Evolutionary conservation across 768 basidiomycete species (phyloP).

Genomic region (Chalciporus pseudorubinellus): DNA sequence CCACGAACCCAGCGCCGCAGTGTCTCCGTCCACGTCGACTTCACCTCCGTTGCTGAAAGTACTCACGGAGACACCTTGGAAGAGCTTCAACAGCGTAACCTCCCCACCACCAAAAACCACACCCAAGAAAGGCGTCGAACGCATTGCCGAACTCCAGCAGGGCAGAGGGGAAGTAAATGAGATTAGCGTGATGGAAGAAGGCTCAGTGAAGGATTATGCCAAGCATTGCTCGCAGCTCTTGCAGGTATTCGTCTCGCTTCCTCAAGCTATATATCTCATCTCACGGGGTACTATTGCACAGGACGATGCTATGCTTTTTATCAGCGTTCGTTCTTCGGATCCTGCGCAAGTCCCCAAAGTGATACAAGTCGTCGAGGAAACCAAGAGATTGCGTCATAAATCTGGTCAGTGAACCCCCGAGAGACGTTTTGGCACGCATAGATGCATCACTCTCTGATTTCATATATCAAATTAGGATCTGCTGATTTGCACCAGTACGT

Average conservation of each 20-base stretch:
- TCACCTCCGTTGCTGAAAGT: neutral
- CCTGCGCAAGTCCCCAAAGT: constrained; percentile 72
- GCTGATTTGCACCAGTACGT: constrained; percentile 76
- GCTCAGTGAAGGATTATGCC: constrained; percentile 62
- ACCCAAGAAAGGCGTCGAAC: constrained; percentile 63
- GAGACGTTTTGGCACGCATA: neutral
- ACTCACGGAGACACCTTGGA: constrained; percentile 12
- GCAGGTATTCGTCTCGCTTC: constrained; percentile 40
- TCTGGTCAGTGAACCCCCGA: constrained; percentile 44
- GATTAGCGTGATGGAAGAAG: constrained; percentile 66
- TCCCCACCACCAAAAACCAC: constrained; percentile 57
- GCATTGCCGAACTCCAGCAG: constrained; percentile 71
- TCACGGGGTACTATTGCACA: constrained; percentile 20
- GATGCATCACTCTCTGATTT: neutral
- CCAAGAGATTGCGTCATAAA: constrained; percentile 74
- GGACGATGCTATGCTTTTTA: constrained; percentile 82
- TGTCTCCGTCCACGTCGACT: neutral
- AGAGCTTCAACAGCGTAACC: constrained; percentile 5
- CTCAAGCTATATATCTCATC: neutral
- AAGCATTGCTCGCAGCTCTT: constrained; percentile 63
- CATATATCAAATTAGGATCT: constrained; percentile 47
- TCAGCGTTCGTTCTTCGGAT: constrained; percentile 65
- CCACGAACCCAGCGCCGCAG: constrained; percentile 35
- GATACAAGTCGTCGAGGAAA: constrained; percentile 75
- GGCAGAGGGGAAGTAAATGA: constrained; percentile 72